Conservation (phyloP, 2,329 filamentous ascomycete species). For the Nigrospora osmanthi region DNA sequence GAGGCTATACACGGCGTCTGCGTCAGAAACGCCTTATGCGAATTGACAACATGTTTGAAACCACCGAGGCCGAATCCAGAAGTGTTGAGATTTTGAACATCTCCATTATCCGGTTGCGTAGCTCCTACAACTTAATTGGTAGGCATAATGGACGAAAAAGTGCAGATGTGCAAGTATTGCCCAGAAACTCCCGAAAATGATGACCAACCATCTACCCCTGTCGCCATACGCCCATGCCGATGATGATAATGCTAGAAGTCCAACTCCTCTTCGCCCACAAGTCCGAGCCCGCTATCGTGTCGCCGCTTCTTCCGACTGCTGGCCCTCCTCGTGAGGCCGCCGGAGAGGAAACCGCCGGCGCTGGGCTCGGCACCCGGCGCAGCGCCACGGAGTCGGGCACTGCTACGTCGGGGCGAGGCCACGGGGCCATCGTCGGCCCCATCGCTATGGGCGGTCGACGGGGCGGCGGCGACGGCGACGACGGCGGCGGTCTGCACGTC, state of each 20-base stretch:
- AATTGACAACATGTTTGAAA: no score
- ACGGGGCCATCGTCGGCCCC: neutral
- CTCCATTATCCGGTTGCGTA: no score
- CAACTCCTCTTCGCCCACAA: constrained; percentile 45
- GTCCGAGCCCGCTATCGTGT: constrained; percentile 47
- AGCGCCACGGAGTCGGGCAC: constrained; percentile 2
- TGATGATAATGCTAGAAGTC: constrained; percentile 17
- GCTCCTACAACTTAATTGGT: no score
- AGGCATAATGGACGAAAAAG: no score
- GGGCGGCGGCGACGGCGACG: constrained; percentile 24
- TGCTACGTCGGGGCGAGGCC: constrained; percentile 1
- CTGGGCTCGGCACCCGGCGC: neutral
- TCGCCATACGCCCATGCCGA: no score
- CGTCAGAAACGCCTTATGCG: no score
- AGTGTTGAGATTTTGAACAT: no score
- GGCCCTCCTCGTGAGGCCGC: constrained; percentile 19
- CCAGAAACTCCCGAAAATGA: no score
- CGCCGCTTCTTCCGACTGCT: constrained; percentile 34
- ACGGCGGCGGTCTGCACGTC: constrained; percentile 4
- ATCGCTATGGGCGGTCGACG: constrained; percentile 10
- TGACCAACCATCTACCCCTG: no score
- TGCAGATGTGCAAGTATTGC: no score
- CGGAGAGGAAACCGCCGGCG: constrained; percentile 14
- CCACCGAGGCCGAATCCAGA: no score
- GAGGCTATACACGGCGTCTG: no score